Conservation (phyloP, 345 rosid genomes). For the Eutrema yunnanense region DNA sequence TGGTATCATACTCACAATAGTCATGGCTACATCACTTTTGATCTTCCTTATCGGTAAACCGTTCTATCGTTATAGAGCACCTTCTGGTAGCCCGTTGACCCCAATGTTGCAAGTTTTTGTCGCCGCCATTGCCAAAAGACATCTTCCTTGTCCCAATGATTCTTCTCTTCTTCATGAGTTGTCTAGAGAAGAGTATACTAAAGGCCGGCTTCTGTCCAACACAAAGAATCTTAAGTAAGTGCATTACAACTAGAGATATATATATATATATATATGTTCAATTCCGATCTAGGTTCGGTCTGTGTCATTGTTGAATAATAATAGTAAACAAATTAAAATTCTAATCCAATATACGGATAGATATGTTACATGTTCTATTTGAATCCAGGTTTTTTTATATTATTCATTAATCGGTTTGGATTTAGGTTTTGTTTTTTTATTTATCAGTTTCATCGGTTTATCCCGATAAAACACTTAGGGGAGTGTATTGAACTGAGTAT, state of each 20-base stretch:
- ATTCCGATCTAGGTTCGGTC: not conserved
- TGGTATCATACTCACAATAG: constrained; percentile 52
- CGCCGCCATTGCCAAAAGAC: constrained; percentile 71
- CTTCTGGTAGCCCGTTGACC: constrained; percentile 77
- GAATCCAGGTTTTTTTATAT: not conserved
- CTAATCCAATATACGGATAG: not conserved
- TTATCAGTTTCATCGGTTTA: not conserved
- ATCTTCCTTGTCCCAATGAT: constrained; percentile 49
- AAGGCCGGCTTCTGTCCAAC: constrained; percentile 57
- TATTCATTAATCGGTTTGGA: not conserved
- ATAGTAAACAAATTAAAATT: not conserved
- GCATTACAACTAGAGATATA: not conserved
- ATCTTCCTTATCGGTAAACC: constrained; percentile 67
- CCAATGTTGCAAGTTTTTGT: constrained; percentile 76
- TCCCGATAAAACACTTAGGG: not conserved
- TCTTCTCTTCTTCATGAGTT: constrained; percentile 53
- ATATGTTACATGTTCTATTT: not conserved
- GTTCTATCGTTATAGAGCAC: constrained; percentile 58
- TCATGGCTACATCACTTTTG: constrained; percentile 56
- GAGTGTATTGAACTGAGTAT: too few species aligned
- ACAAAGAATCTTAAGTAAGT: constrained; percentile 68
- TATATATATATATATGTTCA: not conserved
- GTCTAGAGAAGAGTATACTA: constrained; percentile 31
- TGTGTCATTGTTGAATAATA: not conserved
- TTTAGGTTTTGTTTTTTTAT: not conserved